Percentiles rank a stretch among this genome's conserved stretches.
These are phyloP conservation scores for Sugiyamaella japonica DNA, from an alignment of 1,139 yeast species.

Conservation along the genomic window DNA sequence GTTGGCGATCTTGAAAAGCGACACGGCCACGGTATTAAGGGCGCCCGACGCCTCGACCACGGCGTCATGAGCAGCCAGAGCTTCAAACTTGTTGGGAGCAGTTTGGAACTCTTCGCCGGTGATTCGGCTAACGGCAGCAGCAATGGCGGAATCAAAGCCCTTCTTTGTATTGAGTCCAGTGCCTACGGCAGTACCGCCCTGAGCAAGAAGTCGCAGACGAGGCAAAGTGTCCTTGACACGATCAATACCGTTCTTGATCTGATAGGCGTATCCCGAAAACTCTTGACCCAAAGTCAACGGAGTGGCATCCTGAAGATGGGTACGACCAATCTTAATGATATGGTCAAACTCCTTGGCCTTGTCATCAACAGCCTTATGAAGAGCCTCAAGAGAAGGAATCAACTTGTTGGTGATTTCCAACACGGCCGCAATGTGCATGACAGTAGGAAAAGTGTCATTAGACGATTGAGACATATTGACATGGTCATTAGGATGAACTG, in stretches of 20 bases:
- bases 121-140: constrained; percentile 72
- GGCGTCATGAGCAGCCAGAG: constrained; percentile 98
- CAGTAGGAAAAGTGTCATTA: constrained; percentile 97
- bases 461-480: constrained; percentile 98
- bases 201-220: constrained; percentile 80
- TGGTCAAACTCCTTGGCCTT: constrained; percentile 81
- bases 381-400: constrained; percentile 73
- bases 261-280: constrained; percentile 94
- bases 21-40: constrained; percentile 88
- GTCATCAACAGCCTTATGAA: constrained; percentile 72
- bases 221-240: constrained; percentile 79
- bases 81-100: constrained; percentile 98
- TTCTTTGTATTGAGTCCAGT: constrained; percentile 93
- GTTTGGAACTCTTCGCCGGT: constrained; percentile 89
- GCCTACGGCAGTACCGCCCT: constrained; percentile 99
- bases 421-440: constrained; percentile 99
- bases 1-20: constrained; percentile 93
- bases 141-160: constrained; percentile 85
- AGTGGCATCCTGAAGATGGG: constrained; percentile 98
- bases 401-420: constrained; percentile 74
- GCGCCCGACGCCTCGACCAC: constrained; percentile 98
- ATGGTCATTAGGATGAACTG: constrained; percentile 98
- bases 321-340: constrained; percentile 97
- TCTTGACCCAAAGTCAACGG: constrained; percentile 98
- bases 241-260: constrained; percentile 83